Conservation (phyloP, 176 grass and related monocot species). For the Miscanthus lutarioriparius region DNA sequence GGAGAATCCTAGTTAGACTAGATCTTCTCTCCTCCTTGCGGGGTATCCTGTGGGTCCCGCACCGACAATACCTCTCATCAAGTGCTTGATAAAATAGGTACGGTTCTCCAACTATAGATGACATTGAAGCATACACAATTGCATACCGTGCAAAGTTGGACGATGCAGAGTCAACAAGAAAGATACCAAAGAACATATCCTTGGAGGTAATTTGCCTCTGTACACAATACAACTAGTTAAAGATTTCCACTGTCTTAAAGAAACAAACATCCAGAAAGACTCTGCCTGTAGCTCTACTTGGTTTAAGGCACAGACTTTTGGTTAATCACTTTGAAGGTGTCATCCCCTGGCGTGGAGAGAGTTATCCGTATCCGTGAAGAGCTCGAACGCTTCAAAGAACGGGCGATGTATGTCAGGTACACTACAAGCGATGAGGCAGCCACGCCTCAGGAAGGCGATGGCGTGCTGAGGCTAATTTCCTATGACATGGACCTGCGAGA, state of each 20-base stretch:
- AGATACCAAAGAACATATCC: conserved; percentile 68
- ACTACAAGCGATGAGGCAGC: conserved; percentile 16
- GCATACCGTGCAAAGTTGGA: conserved; percentile 75
- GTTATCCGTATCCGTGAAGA: conserved; percentile 73
- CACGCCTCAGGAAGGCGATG: conserved; percentile 60
- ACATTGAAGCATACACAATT: conserved; percentile 85
- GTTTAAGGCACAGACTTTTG: neutral
- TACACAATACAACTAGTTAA: conserved; percentile 7
- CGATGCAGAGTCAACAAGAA: conserved; percentile 61
- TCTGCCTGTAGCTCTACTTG: conserved; percentile 25
- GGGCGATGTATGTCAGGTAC: conserved; percentile 82
- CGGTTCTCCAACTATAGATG: conserved; percentile 89
- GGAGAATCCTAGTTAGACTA: no score
- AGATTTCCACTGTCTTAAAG: conserved; percentile 13
- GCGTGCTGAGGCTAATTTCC: conserved; percentile 73
- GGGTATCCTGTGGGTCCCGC: no score
- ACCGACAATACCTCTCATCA: conserved; percentile 44
- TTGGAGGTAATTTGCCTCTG: conserved; percentile 65
- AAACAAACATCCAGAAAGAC: conserved; percentile 22
- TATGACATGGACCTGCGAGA: conserved; percentile 71
- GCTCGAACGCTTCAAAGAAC: conserved; percentile 92
- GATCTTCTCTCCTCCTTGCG: no score
- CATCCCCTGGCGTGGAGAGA: conserved; percentile 88
- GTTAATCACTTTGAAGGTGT: conserved; percentile 57
- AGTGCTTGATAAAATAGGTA: conserved; percentile 53